Evolutionary conservation across 2,329 filamentous ascomycete genomes (phyloP).

Genomic region (Colletotrichum graminicola): DNA sequence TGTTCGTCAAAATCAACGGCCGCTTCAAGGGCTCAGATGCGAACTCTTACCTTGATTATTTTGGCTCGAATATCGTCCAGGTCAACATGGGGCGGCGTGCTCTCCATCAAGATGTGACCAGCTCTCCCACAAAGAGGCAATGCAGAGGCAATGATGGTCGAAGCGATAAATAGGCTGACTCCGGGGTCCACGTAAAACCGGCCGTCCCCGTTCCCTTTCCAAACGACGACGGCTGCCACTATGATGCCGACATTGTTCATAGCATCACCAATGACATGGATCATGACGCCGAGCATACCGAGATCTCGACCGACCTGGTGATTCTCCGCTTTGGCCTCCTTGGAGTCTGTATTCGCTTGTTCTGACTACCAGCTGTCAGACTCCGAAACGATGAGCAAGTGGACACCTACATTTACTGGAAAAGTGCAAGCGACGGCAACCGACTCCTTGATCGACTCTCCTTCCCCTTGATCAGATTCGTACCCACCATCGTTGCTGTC

Average conservation of each 20-base stretch:
- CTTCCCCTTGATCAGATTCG: background rate
- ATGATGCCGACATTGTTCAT: slow-evolving; percentile 84
- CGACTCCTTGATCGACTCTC: background rate
- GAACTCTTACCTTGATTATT: slow-evolving; percentile 67
- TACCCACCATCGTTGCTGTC: background rate
- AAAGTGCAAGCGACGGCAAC: background rate
- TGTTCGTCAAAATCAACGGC: background rate
- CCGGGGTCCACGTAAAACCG: slow-evolving; percentile 80
- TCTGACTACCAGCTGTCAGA: background rate
- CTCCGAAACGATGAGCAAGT: background rate
- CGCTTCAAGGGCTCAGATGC: background rate
- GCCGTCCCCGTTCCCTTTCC: slow-evolving; percentile 68
- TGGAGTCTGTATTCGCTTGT: background rate
- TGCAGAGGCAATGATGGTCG: slow-evolving; percentile 78
- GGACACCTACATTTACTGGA: background rate
- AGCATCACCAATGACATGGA: slow-evolving; percentile 80
- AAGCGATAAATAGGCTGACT: slow-evolving; percentile 74
- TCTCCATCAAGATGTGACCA: slow-evolving; percentile 76
- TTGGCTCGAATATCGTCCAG: slow-evolving; percentile 75
- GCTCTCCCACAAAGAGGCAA: slow-evolving; percentile 72
- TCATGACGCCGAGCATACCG: slow-evolving; percentile 77
- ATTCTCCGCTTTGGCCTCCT: slow-evolving; percentile 53
- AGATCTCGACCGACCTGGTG: slow-evolving; percentile 69
- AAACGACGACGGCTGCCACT: slow-evolving; percentile 75
- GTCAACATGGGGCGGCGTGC: slow-evolving; percentile 70